These are phyloP conservation scores for Melanopsichium pennsylvanicum DNA, from an alignment of 1,284 basidiomycete species.

Conservation along the genomic window DNA sequence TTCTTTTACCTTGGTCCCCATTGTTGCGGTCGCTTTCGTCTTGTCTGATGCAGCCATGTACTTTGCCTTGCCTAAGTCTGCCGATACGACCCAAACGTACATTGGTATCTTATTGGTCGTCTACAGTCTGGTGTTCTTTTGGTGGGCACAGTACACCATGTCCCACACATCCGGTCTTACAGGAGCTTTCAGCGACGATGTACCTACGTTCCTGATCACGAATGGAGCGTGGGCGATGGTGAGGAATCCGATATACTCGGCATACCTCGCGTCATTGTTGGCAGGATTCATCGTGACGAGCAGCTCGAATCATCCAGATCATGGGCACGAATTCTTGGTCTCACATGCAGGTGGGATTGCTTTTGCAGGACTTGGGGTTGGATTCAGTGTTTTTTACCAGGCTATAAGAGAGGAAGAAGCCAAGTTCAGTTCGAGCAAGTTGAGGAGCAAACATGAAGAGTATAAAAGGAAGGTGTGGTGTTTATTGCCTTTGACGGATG, in stretches of 20 bases:
- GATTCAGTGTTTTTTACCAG: conserved; percentile 30
- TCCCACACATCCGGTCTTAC: conserved; percentile 12
- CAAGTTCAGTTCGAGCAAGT: conserved; percentile 41
- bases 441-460: conserved; percentile 32
- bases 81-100: conserved; percentile 14
- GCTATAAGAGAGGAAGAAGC: conserved; percentile 42
- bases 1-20: conserved; percentile 5
- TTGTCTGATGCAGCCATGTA: conserved; percentile 26
- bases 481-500: conserved; percentile 29
- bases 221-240: conserved; percentile 34
- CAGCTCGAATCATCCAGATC: conserved; percentile 37
- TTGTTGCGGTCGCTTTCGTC: conserved; percentile 5
- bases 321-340: conserved; percentile 27
- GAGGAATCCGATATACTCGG: conserved; percentile 37
- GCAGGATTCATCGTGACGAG: conserved; percentile 42
- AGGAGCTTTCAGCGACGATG: conserved; percentile 25
- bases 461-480: conserved; percentile 34
- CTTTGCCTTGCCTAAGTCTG: conserved; percentile 33
- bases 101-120: conserved; percentile 17
- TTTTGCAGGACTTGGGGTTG: conserved; percentile 13
- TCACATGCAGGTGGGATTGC: conserved; percentile 33
- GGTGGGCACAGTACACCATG: conserved; percentile 45
- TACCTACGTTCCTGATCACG: conserved; percentile 33
- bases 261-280: conserved; percentile 26
- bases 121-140: conserved; percentile 38